Evolutionary conservation across 2,329 filamentous ascomycete species (phyloP), one percentile per base, ranked within the genome.

Genomic region (Chrysoporthe cubensis): DNA sequence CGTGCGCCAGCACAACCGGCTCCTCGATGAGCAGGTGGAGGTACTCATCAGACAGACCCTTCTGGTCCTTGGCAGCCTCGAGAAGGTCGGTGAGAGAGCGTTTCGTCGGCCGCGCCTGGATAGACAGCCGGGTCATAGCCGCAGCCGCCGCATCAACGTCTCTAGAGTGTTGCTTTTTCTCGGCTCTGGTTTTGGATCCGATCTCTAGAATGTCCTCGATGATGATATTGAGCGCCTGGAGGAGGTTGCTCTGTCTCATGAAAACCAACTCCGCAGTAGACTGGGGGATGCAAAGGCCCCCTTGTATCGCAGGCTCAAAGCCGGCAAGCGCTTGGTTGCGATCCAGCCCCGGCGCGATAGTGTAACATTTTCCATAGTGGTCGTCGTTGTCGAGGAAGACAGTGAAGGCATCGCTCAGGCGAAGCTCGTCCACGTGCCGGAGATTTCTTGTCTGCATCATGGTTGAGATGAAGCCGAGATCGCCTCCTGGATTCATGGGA

Each of bases 141-240:
- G 72, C 69, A 0, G 71, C 72, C 1, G 72, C 73, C 1, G 72
- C 72, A 3, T 79, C 73, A 14, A 73, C 71, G 9, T 74, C 60
- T 52, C 77, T 79, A 62, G 79, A 78, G 3, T 74, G 68, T 11
- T 54, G 69, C 40, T 68, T 26, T 54, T 76, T 71, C 37, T 71
- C 65, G 14, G 66, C 69, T 37, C 76, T 75, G 1, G 72, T 74
- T 2, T 73, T 73, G 0, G 80, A 80, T 3, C 77, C 79, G 48
- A 74, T 68, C 0, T 82, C 76, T 1, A 85, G 74, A 42, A 85
- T 80, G 50, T 80, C 76, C 0, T 81, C 79, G 4, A 84, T 72
- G 1, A 82, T 71, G n/a, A 81, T 75, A 66, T 79, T 80, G 42
- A 84, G 78, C 6, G 18, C 13, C 60, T 80, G 77, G 0, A 84